phyloP scores from a whole-genome alignment of 352 stramenopile genomes.

The Pythium oligandrum region DNA sequence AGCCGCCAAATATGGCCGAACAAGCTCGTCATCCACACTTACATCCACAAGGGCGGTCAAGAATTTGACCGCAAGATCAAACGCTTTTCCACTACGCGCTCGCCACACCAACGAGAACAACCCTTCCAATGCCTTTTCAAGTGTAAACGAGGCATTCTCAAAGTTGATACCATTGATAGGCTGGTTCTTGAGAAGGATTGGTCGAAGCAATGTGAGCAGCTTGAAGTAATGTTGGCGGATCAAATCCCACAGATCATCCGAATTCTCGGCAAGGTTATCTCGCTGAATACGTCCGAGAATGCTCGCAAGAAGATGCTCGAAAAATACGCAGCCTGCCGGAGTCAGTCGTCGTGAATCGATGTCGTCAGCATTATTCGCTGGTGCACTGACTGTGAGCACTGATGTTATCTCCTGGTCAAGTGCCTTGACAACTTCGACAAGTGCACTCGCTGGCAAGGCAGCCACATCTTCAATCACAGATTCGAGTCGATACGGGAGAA shows the following conservation, averaged over 20 bases:
- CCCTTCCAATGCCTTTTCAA: constrained; percentile 60
- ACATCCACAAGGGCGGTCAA: constrained; percentile 53
- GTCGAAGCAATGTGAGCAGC: constrained; percentile 34
- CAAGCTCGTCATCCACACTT: constrained; percentile 51
- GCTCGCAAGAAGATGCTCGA: constrained; percentile 55
- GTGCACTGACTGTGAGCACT: constrained; percentile 24
- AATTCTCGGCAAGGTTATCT: constrained; percentile 29
- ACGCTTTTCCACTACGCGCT: constrained; percentile 28
- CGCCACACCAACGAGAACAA: constrained; percentile 44
- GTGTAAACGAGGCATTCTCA: constrained; percentile 52
- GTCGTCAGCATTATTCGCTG: not conserved
- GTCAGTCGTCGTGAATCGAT: constrained; percentile 21
- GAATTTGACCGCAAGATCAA: constrained; percentile 31
- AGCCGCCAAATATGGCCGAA: constrained; percentile 55
- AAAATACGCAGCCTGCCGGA: constrained; percentile 59
- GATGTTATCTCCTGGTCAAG: constrained; percentile 50
- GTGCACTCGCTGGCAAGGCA: constrained; percentile 32
- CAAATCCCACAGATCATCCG: constrained; percentile 35
- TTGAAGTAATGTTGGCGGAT: constrained; percentile 51
- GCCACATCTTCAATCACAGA: constrained; percentile 56
- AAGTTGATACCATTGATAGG: constrained; percentile 43
- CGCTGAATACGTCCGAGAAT: constrained; percentile 8
- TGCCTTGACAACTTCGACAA: constrained; percentile 47
- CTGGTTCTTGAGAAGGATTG: constrained; percentile 36
- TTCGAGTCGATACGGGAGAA: constrained; percentile 69